Evolutionary conservation across 2,329 filamentous ascomycete species (phyloP), one percentile per base, ranked within the genome.

Genomic region (Stagonosporopsis vannaccii): DNA sequence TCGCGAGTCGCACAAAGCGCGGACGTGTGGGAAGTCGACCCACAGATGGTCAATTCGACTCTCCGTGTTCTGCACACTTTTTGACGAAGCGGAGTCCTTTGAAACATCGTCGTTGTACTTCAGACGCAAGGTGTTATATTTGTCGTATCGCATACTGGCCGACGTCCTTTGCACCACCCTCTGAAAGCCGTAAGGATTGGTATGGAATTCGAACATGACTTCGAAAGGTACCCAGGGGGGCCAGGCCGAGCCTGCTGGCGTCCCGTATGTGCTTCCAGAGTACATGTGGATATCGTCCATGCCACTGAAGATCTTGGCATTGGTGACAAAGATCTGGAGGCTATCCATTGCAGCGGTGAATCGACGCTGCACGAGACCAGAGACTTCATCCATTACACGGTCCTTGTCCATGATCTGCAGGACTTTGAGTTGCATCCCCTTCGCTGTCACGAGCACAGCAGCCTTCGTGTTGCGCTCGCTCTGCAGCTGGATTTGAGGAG

Each of bases 151-250:
- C 65, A 99, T 82, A 79, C 90, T 93, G 20, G 94, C 95, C 5
- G 94, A 99, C 1, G 95, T 99, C 75, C 96, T 94, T 74, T 98
- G 92, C 11, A 99, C 93, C 26, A 99, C 93, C 58, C 95, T 88
- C 74, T 94, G 94, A 81, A 99, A 99, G n/a, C 96, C 95, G 70
- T 97, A 97, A 0, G 95, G 94, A 74, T 96, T 93, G 6, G 90
- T 85, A 62, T 94, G 82, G 76, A 97, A 99, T 75, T 98, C 93
- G 69, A 97, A 97, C 89, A 99, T 97, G 67, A 97, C 91, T 77
- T 99, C 95, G 80, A 99, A 89, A 0, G 95, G 95, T 42, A 98
- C 91, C 95, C 95, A 99, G 0, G 95, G 95, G 11, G 95, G 95
- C 95, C 96, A 99, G 15, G 91, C 88, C 3, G 92, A 91, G 9